phyloP scores from a whole-genome alignment of 805 yeast species.

The Metschnikowia matae region DNA sequence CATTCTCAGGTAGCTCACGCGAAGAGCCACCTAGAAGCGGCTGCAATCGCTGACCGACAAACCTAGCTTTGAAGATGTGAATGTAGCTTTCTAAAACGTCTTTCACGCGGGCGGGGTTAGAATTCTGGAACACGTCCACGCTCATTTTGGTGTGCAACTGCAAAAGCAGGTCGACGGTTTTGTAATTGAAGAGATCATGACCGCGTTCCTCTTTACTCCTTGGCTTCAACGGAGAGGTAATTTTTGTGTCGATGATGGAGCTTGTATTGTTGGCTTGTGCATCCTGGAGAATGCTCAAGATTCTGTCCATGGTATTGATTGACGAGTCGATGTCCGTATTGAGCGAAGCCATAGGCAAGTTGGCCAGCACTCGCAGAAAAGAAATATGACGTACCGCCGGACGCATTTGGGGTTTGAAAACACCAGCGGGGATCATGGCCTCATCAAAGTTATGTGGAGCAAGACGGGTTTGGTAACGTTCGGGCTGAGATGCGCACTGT shows the following conservation, averaged over 20 bases:
- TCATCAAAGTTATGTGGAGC: neutral
- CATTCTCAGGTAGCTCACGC: neutral
- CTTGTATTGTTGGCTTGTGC: conserved; percentile 10
- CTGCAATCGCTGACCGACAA: neutral
- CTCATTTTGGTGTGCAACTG: conserved; percentile 3
- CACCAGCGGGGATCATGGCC: neutral
- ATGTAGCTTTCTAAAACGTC: conserved; percentile 7
- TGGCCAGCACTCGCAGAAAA: neutral
- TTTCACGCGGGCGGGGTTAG: conserved; percentile 7
- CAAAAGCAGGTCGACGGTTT: conserved; percentile 8
- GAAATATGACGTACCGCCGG: neutral
- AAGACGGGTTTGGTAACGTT: neutral
- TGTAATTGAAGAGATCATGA: conserved; percentile 8
- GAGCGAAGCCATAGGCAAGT: neutral
- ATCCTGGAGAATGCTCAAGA: conserved; percentile 12
- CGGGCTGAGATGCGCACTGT: neutral
- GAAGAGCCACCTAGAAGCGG: neutral
- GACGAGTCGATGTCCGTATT: conserved; percentile 11
- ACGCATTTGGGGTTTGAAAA: neutral
- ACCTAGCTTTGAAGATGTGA: conserved; percentile 8
- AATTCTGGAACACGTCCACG: conserved; percentile 8
- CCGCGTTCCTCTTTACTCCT: conserved; percentile 7
- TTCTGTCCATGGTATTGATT: conserved; percentile 16
- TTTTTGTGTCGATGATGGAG: conserved; percentile 1
- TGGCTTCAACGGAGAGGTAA: neutral